phyloP scores from a whole-genome alignment of 202 grass and related monocot genomes.

The Panicum hallii region DNA sequence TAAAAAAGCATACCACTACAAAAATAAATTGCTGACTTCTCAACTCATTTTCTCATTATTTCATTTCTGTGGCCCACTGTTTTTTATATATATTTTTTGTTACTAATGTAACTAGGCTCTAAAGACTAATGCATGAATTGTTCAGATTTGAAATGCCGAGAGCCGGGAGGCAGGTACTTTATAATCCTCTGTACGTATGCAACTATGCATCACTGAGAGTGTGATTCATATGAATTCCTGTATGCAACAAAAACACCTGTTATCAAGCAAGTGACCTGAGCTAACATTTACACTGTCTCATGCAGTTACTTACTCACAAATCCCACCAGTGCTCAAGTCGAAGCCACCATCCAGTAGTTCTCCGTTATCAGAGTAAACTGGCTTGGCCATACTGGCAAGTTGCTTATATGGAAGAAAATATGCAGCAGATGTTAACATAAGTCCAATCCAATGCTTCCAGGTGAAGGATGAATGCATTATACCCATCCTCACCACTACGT shows the following conservation, averaged over 20 bases:
- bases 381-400: constrained; percentile 85
- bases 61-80: background rate
- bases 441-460: constrained; percentile 99
- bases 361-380: constrained; percentile 63
- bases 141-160: background rate
- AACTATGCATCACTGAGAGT: background rate
- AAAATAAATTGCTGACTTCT: background rate
- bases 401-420: constrained; percentile 91
- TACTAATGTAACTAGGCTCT: background rate
- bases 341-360: constrained; percentile 82
- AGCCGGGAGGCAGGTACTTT: background rate
- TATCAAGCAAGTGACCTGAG: background rate
- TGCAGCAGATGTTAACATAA: constrained; percentile 70
- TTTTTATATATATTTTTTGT: background rate
- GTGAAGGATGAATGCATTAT: constrained; percentile 92
- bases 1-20: background rate
- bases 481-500: constrained; percentile 78
- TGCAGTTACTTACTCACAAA: constrained; percentile 73
- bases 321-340: constrained; percentile 77
- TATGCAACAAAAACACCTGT: background rate
- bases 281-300: constrained; percentile 6
- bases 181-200: background rate
- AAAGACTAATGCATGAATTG: background rate
- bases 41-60: background rate
- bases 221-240: background rate